These are phyloP conservation scores for Dactylellina haptotyla DNA, from an alignment of 2,329 filamentous ascomycete genomes.

Conservation along the genomic window DNA sequence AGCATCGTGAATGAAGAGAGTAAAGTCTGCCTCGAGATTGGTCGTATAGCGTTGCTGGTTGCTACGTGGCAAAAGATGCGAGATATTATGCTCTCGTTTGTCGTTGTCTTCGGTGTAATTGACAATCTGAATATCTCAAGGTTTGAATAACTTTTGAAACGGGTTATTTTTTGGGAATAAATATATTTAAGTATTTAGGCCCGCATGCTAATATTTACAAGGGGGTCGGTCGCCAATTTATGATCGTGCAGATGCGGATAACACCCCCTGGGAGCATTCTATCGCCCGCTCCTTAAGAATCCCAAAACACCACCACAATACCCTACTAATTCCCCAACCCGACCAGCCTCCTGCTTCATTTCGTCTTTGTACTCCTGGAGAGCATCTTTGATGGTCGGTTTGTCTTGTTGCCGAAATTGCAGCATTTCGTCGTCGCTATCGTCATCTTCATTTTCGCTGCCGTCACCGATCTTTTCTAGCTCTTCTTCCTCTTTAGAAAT, in stretches of 20 bases:
- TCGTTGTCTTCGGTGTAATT: too few relatives aligned
- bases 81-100: too few relatives aligned
- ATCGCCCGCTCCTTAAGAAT: slow-evolving; percentile 74
- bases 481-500: slow-evolving; percentile 61
- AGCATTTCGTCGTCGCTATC: slow-evolving; percentile 62
- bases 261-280: background rate
- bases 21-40: too few relatives aligned
- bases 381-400: slow-evolving; percentile 62
- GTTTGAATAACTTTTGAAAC: too few relatives aligned
- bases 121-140: too few relatives aligned
- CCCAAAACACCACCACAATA: slow-evolving; percentile 87
- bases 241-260: slow-evolving; percentile 16
- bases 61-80: too few relatives aligned
- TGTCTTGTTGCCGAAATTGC: slow-evolving; percentile 17
- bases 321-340: slow-evolving; percentile 80
- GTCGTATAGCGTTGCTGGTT: too few relatives aligned
- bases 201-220: too few relatives aligned
- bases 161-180: too few relatives aligned
- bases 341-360: slow-evolving; percentile 75
- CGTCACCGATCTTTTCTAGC: slow-evolving; percentile 47
- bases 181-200: too few relatives aligned
- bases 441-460: slow-evolving; percentile 59
- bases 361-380: slow-evolving; percentile 76
- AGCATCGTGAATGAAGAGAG: too few relatives aligned
- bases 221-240: too few relatives aligned